These are phyloP conservation scores for Lecanosticta acicola DNA, from an alignment of 2,329 filamentous ascomycete genomes.

Conservation along the genomic window DNA sequence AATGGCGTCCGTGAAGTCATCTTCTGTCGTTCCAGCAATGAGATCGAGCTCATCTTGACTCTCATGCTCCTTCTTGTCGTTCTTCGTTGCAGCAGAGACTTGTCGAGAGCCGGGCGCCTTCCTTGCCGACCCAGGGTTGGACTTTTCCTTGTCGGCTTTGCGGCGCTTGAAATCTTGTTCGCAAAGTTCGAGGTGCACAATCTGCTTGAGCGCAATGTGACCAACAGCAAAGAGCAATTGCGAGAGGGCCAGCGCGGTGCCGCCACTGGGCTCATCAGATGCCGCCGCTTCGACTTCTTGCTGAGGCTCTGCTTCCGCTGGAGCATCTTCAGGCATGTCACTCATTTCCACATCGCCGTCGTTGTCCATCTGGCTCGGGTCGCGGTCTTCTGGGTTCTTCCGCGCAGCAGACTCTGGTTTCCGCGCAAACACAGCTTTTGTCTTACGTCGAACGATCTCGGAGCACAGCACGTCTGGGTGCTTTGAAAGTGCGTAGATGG, in stretches of 20 bases:
- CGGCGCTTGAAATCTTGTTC: conserved; percentile 96
- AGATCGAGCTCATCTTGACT: conserved; percentile 88
- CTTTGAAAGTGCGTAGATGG: conserved; percentile 89
- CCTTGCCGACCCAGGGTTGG: conserved; percentile 20
- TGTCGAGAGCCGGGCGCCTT: conserved; percentile 29
- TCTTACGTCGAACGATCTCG: conserved; percentile 81
- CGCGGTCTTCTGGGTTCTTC: conserved; percentile 22
- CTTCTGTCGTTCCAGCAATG: conserved; percentile 92
- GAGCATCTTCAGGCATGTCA: conserved; percentile 28
- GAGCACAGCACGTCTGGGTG: conserved; percentile 92
- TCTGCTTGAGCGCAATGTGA: conserved; percentile 96
- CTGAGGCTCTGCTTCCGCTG: conserved; percentile 19
- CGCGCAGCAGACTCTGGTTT: conserved; percentile 35
- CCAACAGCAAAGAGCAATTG: conserved; percentile 93
- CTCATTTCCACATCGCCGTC: conserved; percentile 36
- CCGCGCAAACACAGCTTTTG: conserved; percentile 69
- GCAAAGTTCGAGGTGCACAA: conserved; percentile 95
- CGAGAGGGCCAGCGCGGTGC: conserved; percentile 64
- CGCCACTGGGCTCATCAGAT: conserved; percentile 9
- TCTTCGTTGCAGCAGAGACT: conserved; percentile 34
- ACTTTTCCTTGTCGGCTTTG: conserved; percentile 74
- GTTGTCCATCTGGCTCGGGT: conserved; percentile 28
- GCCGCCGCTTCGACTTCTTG: conserved; percentile 20
- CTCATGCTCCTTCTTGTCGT: conserved; percentile 48
- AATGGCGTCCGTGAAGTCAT: conserved; percentile 86